phyloP scores from a whole-genome alignment of 108 stramenopile genomes.

The Heterococcus sp. region DNA sequence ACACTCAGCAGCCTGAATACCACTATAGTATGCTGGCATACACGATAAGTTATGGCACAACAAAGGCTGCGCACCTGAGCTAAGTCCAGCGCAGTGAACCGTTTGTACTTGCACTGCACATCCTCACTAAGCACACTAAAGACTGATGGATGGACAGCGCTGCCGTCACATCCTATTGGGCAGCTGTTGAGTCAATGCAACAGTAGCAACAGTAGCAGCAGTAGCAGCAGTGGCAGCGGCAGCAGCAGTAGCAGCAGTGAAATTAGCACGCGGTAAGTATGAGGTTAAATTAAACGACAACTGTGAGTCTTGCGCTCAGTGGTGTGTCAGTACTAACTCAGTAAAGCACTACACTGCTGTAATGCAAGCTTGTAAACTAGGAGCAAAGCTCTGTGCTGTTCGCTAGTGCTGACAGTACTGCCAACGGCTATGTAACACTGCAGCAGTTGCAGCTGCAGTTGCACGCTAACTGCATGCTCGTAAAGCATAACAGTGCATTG shows the following conservation, averaged over 20 bases:
- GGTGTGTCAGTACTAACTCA: no score
- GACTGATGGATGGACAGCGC: neutral
- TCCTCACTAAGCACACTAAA: neutral
- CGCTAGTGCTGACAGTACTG: no score
- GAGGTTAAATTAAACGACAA: neutral
- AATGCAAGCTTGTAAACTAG: no score
- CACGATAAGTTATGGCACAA: no score
- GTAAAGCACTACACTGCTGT: no score
- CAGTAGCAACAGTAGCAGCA: neutral
- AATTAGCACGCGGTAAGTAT: neutral
- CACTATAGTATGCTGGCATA: no score
- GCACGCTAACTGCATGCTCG: neutral
- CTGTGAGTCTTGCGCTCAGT: neutral
- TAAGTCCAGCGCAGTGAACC: neutral
- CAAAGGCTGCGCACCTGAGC: neutral
- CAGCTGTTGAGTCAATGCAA: neutral
- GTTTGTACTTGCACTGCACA: neutral
- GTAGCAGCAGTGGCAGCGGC: neutral
- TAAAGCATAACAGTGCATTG: neutral
- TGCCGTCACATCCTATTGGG: neutral
- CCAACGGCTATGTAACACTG: neutral
- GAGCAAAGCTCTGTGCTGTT: no score
- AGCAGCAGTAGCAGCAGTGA: neutral
- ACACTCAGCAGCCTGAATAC: no score
- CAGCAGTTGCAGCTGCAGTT: neutral